Base-by-base conservation (phyloP, 2,329 filamentous ascomycete species). In the Aspergillus hiratsukae region DNA sequence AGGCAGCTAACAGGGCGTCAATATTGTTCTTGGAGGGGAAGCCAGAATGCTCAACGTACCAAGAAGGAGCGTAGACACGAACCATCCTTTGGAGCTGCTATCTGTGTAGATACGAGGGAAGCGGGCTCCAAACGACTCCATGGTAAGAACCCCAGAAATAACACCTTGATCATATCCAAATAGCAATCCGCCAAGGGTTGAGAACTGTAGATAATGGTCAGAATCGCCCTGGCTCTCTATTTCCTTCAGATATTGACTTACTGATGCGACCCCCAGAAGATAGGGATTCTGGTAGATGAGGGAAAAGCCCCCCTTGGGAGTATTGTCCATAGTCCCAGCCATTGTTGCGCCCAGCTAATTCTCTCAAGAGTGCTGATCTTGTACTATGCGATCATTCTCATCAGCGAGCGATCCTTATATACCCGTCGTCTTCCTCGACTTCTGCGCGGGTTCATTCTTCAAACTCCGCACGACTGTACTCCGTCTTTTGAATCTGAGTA, bases 81-180 rank as follows among this genome's bases (percentile, higher is more conserved):
- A 80, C 79, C 80, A 82, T 31, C 79, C 80, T 58, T 81, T 80
- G 67, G 80, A 80, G 10, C 74, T 64, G 56, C 72, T 76, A 56
- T 81, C 77, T 0, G 70, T 55, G 50, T 73, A 77, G 17, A 80
- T 70, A 7, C 69, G 66, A 14, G 76, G 77, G 45, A 75, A 72
- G 14, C 66, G 61, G 29, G 72, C 72, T 3, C 66, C 73, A 56
- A 80, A 80, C 3, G 70, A 74, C 57, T 78, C 71, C 78, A 80
- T 81, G 0, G 70, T 74, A 29, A 80, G 64, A 1, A 80, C 73
- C n/a, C 75, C 76, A 1, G 75, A 78, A 7, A 81, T 70, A 17
- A 80, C 78, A 3, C 78, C 79, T 51, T 81, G 79, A 53, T 81
- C 78, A 63, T 81, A 80, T 1, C 79, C 79, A 41, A 78, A 81